Percentiles rank a stretch among this genome's conserved stretches.
phyloP scores from a whole-genome alignment of 176 grass and related monocot species.

The Oryza meyeriana region DNA sequence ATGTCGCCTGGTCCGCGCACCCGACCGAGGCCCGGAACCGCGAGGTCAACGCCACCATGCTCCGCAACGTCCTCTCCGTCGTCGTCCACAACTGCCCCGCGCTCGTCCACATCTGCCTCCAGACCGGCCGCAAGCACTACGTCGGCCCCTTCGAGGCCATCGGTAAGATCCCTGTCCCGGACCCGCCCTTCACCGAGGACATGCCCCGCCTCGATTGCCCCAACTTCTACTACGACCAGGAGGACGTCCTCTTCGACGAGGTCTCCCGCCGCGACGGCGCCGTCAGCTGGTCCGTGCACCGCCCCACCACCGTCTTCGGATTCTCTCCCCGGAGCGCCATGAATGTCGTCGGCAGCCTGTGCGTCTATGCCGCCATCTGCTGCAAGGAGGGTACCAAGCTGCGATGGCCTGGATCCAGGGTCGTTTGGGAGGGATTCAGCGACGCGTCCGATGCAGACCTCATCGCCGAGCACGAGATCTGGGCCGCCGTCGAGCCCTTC shows the following conservation, averaged over 20 bases:
- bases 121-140: slow-evolving; percentile 75
- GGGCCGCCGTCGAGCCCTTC: slow-evolving; percentile 72
- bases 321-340: slow-evolving; percentile 73
- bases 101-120: slow-evolving; percentile 70
- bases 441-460: slow-evolving; percentile 78
- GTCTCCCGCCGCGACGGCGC: slow-evolving; percentile 35
- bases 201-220: slow-evolving; percentile 37
- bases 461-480: slow-evolving; percentile 87
- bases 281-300: slow-evolving; percentile 70
- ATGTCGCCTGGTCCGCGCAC: slow-evolving; percentile 35
- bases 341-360: slow-evolving; percentile 72
- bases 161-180: slow-evolving; percentile 18
- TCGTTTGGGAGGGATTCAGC: slow-evolving; percentile 63
- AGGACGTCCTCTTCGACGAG: slow-evolving; percentile 54
- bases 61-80: slow-evolving; percentile 60
- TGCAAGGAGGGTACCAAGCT: slow-evolving; percentile 53
- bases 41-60: slow-evolving; percentile 46
- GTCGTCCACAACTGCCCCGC: slow-evolving; percentile 45
- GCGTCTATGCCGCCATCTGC: slow-evolving; percentile 84
- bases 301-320: slow-evolving; percentile 57
- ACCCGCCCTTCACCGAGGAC: slow-evolving; percentile 59
- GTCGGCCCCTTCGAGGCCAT: slow-evolving; percentile 39
- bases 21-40: slow-evolving; percentile 42
- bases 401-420: slow-evolving; percentile 49
- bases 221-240: slow-evolving; percentile 68